Base-by-base conservation (phyloP, 352 stramenopile species). In the Globisporangium takayamanum region DNA sequence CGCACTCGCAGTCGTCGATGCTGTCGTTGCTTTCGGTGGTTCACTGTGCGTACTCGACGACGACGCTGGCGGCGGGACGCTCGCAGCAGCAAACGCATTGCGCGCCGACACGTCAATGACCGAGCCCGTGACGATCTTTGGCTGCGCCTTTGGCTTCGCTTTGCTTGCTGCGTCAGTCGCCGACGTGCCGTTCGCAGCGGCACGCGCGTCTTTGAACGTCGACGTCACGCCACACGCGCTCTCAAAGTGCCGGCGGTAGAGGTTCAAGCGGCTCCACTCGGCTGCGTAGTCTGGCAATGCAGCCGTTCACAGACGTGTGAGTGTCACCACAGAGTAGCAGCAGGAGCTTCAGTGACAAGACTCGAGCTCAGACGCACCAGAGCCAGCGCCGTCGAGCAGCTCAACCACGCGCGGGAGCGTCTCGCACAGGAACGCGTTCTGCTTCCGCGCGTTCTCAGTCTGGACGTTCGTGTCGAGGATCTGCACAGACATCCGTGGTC, bases 201-300 rank as follows among this genome's bases (percentile, higher is more conserved):
- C 46, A 2, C 60, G 65, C 15, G 56, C 55, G 10, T 88, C 68
- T 22, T 77, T 80, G 14, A 74, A 69, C 5, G 70, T 81, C 56
- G 78, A 87, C 2, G 73, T 53, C 20, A 86, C 56, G n/a, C 78
- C 80, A 54, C 78, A 89, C 50, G 79, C 72, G 64, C 76, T 87
- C 69, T 92, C 83, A 60, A 92, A 89, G 55, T 92, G 79, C 26
- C 80, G 80, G 3, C 80, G 74, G 26, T 87, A 87, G 60, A 90
- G 78, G 55, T 92, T 92, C 36, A 92, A 53, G 50, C 74, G 80
- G 57, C 80, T 88, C 76, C 76, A 87, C 57, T 90, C 83, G 11
- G 76, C 74, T 15, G 78, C 73, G 50, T 74, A 90, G 12, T 89
- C 81, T 89, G 20, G 49, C 3, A 33, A 6, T 5, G 28, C 36